Percentiles rank a stretch among this genome's conserved stretches.
Conservation (phyloP, 805 yeast genomes). For the Myxozyma mucilagina region DNA sequence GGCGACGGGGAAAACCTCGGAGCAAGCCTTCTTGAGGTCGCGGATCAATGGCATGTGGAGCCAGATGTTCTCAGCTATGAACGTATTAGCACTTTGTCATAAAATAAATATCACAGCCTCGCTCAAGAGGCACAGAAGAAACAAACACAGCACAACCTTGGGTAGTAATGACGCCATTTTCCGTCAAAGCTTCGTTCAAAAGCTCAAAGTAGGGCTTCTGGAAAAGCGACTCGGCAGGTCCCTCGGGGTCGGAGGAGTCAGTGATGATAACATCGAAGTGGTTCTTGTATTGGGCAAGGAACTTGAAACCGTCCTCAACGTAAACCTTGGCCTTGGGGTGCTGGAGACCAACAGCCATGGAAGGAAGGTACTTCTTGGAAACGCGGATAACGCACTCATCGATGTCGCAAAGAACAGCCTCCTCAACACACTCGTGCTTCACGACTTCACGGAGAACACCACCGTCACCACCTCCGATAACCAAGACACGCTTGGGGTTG, state of each 20-base stretch:
- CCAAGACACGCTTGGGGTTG: conserved; percentile 88
- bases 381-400: conserved; percentile 83
- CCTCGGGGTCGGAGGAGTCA: conserved; percentile 97
- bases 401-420: conserved; percentile 89
- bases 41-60: conserved; percentile 81
- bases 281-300: conserved; percentile 77
- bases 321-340: conserved; percentile 90
- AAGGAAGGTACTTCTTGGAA: conserved; percentile 84
- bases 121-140: too few relatives aligned
- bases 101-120: too few relatives aligned
- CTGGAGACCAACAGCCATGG: conserved; percentile 76
- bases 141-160: conserved; percentile 54
- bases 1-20: conserved; percentile 83
- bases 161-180: conserved; percentile 85
- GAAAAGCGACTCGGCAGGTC: conserved; percentile 93
- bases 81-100: neutral
- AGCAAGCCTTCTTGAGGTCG: conserved; percentile 78
- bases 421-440: conserved; percentile 82
- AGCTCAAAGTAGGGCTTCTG: conserved; percentile 89
- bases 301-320: conserved; percentile 98
- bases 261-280: conserved; percentile 94
- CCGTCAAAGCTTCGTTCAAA: conserved; percentile 83
- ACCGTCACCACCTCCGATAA: conserved; percentile 99
- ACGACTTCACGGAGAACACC: conserved; percentile 95
- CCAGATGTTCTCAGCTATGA: conserved; percentile 81